Conservation (phyloP, 1,284 basidiomycete species). For the Rhodofomes roseus region DNA sequence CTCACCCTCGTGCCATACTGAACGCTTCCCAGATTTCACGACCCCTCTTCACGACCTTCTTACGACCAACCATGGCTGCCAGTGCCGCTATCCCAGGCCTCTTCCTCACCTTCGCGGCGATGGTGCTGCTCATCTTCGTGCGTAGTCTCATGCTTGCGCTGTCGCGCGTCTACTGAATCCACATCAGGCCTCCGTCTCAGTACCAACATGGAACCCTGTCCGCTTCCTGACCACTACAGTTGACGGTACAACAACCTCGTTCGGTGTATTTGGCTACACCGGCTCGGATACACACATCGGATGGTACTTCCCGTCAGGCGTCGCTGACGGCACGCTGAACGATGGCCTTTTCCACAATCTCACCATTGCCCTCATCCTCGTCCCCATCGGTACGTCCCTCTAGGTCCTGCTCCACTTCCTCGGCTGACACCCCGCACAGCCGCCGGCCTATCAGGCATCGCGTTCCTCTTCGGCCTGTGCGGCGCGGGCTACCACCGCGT, state of each 20-base stretch:
- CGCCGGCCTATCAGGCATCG: slow-evolving; percentile 66
- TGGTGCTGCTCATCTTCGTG: slow-evolving; percentile 67
- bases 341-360: slow-evolving; percentile 59
- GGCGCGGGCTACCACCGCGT: slow-evolving; percentile 59
- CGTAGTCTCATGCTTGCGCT: slow-evolving; percentile 19
- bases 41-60: slow-evolving; percentile 11
- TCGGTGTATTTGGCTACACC: slow-evolving; percentile 76
- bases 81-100: slow-evolving; percentile 44
- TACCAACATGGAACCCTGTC: slow-evolving; percentile 69
- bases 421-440: slow-evolving; percentile 50
- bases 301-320: slow-evolving; percentile 45
- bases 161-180: not conserved
- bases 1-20: not conserved
- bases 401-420: slow-evolving; percentile 28
- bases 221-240: slow-evolving; percentile 60
- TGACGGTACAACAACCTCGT: slow-evolving; percentile 39
- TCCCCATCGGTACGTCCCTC: slow-evolving; percentile 58
- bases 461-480: slow-evolving; percentile 71
- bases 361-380: slow-evolving; percentile 69
- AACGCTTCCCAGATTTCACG: slow-evolving; percentile 15
- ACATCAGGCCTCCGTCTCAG: slow-evolving; percentile 55
- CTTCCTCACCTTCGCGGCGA: slow-evolving; percentile 55
- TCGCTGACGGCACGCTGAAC: slow-evolving; percentile 40
- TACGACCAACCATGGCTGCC: slow-evolving; percentile 29
- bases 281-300: slow-evolving; percentile 54